Evolutionary conservation across 75 land plant genomes (phyloP), one percentile per base, ranked within the genome.

Genomic region (Larix kaempferi): DNA sequence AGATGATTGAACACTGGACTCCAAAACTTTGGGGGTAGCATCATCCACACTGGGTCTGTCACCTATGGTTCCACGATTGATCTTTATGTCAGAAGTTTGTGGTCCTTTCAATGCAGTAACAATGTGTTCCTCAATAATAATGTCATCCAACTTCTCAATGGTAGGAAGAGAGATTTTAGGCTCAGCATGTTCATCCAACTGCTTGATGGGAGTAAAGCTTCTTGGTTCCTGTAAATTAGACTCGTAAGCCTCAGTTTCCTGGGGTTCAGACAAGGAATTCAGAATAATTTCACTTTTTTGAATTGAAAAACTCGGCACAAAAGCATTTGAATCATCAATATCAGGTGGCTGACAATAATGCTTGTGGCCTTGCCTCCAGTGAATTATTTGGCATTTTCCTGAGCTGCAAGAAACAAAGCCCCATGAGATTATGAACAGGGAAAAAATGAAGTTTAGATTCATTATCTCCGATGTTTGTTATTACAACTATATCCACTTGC

Each of bases 331-430:
- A 63, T 63, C 67, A 12, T 76, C 77, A 76, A 35, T 33, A 63
- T 59, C 77, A 63, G 76, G 35, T 27, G 78, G 83, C 65, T 74
- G 84, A 74, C 96, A 94, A 72, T 90, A 89, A 21, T 82, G 72
- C 76, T 88, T 94, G 82, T 94, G 96, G 19, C 86, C 88, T 80
- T 94, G 85, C 79, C 86, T 86, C 96, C 96, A 94, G 76, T 94
- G 95, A 57, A 82, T 49, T 74, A 88, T 91, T 82, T 94, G 96
- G 76, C 96, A 94, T 58, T 76, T 83, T 60, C 89, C 90, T 78
- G 96, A 94, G 73, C 96, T 92, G 89, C 55, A 80, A 57, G 21
- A 49, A 10, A 49, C 54, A 49, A 49, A 8, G 12, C 54, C 54
- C 11, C 54, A 49, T 49, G 1, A 49, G 54, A 49, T 49, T 10